Evolutionary conservation across 371 early-diverging fungal genomes (phyloP).

Genomic region (Parasitella parasitica): DNA sequence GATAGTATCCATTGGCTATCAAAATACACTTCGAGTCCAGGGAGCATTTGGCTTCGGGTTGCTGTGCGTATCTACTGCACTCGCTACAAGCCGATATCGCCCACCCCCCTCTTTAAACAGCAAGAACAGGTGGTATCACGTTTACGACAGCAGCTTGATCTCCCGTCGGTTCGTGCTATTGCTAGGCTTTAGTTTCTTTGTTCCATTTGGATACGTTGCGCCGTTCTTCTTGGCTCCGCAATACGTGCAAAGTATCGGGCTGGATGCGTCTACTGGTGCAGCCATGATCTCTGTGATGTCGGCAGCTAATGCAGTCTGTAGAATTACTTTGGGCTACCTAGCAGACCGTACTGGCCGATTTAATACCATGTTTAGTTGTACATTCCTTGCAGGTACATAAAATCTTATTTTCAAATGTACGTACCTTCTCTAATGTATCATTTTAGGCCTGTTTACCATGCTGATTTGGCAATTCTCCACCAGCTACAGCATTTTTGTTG

Average conservation of each 20-base stretch:
- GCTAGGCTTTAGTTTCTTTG: constrained; percentile 26
- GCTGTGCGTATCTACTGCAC: constrained; percentile 35
- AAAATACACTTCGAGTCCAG: constrained; percentile 53
- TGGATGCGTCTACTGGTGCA: constrained; percentile 19
- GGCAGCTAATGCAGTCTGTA: constrained; percentile 47
- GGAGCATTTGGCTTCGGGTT: constrained; percentile 39
- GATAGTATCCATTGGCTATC: constrained; percentile 49
- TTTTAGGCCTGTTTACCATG: constrained; percentile 48
- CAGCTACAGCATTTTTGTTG: constrained; percentile 32
- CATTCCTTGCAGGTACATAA: constrained; percentile 43
- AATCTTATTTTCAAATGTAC: too few species aligned
- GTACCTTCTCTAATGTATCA: too few species aligned
- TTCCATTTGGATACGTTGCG: constrained; percentile 34
- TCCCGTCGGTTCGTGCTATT: constrained; percentile 17
- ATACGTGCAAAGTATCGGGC: constrained; percentile 35
- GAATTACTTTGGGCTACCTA: constrained; percentile 37
- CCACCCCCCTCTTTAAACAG: constrained; percentile 17
- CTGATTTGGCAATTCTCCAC: constrained; percentile 67
- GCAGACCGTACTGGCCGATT: constrained; percentile 46
- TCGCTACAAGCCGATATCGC: constrained; percentile 35
- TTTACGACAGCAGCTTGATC: constrained; percentile 22
- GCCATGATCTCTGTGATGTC: constrained; percentile 36
- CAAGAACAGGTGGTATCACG: constrained; percentile 20
- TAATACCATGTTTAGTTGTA: constrained; percentile 50
- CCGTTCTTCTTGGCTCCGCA: constrained; percentile 39